Base-by-base conservation (phyloP, 2,329 filamentous ascomycete genomes). In the Trichoderma oligosporum region DNA sequence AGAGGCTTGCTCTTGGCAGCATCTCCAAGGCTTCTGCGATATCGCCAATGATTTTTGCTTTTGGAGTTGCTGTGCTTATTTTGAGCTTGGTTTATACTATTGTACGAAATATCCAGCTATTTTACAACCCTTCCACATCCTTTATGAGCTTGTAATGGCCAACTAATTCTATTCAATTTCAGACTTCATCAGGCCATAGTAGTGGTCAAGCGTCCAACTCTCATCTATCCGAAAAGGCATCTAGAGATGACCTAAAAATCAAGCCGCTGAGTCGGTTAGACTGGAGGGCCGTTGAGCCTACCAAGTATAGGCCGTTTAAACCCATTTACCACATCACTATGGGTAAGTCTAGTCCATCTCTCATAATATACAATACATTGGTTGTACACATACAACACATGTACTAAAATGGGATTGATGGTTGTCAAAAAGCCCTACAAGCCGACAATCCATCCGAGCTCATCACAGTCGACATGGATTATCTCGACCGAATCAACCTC, bases 241-340 rank as follows among this genome's bases (percentile, higher is more conserved):
- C 25, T 12, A 27, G 47, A 14, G 11, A 29, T 12, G 4, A 8
- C 11, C 7, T 48, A 2, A 38, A 33, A 7, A 66, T 69, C 16
- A 60, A 67, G 36, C 65, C 68, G 9, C 58, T 68, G 2, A 7
- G 57, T 4, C 62, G 67, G 4, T 75, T 78, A 56, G 67, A 78
- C 60, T 79, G 77, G 73, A 65, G 70, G 35, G 59, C 63, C 1
- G 69, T 67, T 1, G 65, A 70, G 7, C 76, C 78, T 0, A 60
- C 64, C 3, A 69, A 72, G 35, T 70, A 77, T 33, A 70, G 79
- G 2, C 78, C 78, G 0, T 82, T 80, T 65, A 81, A 80, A 65
- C 74, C 77, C 0, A 73, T 73, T 2, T 82, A 80, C 61, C 70
- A 82, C 61, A 81, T 82, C 58, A 80, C 77, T 0, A 82, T 83